Percentiles rank a stretch among this genome's conserved stretches.
Conservation (phyloP, 345 rosid genomes). For the Arabidopsis arenosa region DNA sequence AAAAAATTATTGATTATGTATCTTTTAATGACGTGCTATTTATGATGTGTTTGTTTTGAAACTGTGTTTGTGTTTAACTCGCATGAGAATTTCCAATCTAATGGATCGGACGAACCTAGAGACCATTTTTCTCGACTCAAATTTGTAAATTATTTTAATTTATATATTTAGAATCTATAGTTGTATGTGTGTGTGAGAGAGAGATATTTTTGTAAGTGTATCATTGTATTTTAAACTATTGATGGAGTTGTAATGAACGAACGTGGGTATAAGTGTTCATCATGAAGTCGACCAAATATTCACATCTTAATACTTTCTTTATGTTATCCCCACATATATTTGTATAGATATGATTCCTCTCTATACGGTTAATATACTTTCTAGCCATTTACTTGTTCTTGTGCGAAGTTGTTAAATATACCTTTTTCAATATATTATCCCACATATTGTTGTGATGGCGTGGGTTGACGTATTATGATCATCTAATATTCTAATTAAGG, state of each 20-base stretch:
- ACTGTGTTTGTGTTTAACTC: not conserved
- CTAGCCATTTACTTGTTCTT: slow-evolving; percentile 18
- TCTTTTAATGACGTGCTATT: not conserved
- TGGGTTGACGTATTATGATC: not conserved
- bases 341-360: slow-evolving; percentile 21
- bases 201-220: not conserved
- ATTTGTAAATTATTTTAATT: no score
- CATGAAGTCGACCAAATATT: slow-evolving; percentile 41
- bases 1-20: not conserved
- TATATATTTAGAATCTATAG: not conserved
- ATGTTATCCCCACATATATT: slow-evolving; percentile 32
- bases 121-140: not conserved
- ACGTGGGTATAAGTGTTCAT: slow-evolving; percentile 41
- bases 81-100: not conserved
- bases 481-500: not conserved
- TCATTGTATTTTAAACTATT: slow-evolving; percentile 1
- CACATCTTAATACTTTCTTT: slow-evolving; percentile 27
- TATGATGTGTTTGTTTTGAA: not conserved
- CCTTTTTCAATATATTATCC: not conserved
- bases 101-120: not conserved
- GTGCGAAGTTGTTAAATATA: slow-evolving; percentile 2
- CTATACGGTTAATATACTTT: not conserved
- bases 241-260: slow-evolving; percentile 28
- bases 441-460: slow-evolving; percentile 8
- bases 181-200: not conserved